These are phyloP conservation scores for Chytriomyces hyalinus DNA, from an alignment of 192 early-diverging fungal species.

Conservation along the genomic window DNA sequence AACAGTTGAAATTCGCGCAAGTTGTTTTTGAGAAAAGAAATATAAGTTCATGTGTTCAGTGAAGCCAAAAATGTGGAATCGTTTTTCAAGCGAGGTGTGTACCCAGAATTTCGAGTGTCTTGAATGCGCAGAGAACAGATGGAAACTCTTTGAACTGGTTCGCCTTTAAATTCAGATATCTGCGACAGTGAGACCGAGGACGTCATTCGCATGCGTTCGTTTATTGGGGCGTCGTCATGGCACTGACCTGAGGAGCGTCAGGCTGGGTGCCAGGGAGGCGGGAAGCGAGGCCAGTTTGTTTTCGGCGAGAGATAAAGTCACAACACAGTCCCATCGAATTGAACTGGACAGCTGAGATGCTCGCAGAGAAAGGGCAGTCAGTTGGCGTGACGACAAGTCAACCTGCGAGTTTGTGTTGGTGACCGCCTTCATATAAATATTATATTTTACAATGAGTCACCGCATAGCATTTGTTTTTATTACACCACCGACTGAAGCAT, in stretches of 20 bases:
- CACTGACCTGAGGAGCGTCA: conserved; percentile 8
- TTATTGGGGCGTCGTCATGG: background rate
- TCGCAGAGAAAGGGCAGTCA: background rate
- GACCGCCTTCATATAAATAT: no score
- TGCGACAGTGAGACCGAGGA: background rate
- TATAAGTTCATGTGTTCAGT: background rate
- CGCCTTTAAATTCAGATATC: conserved; percentile 4
- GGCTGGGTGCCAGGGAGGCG: background rate
- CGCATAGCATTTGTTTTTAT: no score
- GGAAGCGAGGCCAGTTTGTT: conserved; percentile 1
- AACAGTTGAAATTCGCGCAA: background rate
- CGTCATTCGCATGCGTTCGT: background rate
- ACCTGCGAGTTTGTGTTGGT: background rate
- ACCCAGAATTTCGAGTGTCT: conserved; percentile 12
- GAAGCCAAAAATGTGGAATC: no score
- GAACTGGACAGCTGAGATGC: background rate
- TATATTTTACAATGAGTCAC: no score
- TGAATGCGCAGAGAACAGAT: background rate
- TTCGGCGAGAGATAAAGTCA: conserved; percentile 10
- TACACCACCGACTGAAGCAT: background rate
- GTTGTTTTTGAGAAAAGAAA: no score
- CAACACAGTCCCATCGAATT: background rate
- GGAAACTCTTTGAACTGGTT: conserved; percentile 12
- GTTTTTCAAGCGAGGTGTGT: background rate
- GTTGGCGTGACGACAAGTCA: background rate